These are phyloP conservation scores for Haematococcus sp. DNA, from an alignment of 139 green algal species.

Conservation along the genomic window DNA sequence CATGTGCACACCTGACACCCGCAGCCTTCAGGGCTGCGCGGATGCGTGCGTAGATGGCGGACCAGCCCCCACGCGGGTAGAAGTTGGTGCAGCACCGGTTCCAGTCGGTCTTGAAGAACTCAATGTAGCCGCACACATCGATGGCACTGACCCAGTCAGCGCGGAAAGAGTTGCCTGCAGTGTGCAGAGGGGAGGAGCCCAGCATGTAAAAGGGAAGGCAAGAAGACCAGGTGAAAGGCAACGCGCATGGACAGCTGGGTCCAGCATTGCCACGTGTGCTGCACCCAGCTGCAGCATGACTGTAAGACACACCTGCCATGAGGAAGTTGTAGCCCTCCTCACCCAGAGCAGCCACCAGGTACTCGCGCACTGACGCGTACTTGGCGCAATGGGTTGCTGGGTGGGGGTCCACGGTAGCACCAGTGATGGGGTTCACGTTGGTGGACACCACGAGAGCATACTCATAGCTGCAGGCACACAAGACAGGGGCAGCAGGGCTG, in stretches of 20 bases:
- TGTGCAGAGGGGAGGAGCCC: too few relatives aligned
- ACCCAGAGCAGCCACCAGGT: background rate
- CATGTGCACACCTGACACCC: background rate
- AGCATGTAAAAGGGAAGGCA: too few relatives aligned
- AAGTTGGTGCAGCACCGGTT: slow-evolving; percentile 20
- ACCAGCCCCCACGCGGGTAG: background rate
- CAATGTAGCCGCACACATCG: slow-evolving; percentile 14
- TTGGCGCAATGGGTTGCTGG: background rate
- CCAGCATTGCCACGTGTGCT: too few relatives aligned
- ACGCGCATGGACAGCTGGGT: too few relatives aligned
- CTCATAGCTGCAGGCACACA: background rate
- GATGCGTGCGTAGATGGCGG: background rate
- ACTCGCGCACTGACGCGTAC: background rate
- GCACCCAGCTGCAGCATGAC: too few relatives aligned
- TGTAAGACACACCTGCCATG: background rate
- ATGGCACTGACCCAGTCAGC: background rate
- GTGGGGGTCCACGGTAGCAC: background rate
- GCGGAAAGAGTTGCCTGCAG: slow-evolving; percentile 5
- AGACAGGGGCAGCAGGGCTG: too few relatives aligned
- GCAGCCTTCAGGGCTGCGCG: background rate
- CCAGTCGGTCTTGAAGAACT: slow-evolving; percentile 18
- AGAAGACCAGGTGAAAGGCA: too few relatives aligned
- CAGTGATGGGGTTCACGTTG: too few relatives aligned
- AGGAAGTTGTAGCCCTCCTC: too few relatives aligned
- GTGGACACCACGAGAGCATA: background rate